Evolutionary conservation across 2,329 filamentous ascomycete species (phyloP), one percentile per base, ranked within the genome.

Genomic region (Trematosphaeria pertusa): DNA sequence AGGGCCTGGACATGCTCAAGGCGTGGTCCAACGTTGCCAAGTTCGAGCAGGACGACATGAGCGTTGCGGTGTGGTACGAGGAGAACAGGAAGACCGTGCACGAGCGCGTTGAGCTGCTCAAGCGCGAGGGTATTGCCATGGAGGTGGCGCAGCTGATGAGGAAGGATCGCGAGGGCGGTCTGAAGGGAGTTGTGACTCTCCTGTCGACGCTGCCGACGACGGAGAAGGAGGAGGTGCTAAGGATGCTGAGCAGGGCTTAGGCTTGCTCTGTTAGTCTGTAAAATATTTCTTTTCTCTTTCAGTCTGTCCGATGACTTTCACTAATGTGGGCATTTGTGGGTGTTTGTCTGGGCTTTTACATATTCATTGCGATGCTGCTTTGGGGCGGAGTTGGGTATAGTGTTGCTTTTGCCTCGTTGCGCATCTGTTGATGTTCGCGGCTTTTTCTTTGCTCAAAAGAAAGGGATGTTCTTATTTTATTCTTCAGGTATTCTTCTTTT

Each of bases 1-100:
- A 81, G 47, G 86, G 92, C 74, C 78, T 97, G 46, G 82, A 85
- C 64, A 84, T 87, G 53, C 83, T 99, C 36, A 84, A 87, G 73
- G 87, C 90, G 30, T 97, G 94, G 91, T 91, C 86, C 33, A 86
- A 82, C 37, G 80, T 97, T 48, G 76, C 85, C 33, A 82, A 89
- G 59, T 96, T 96, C 72, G 84, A 88, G 44, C 82, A 81, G 48
- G 85, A 90, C 54, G 94, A 99, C 72, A 84, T 84, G 61, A 87
- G 86, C 58, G 94, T 97, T 20, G 90, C 92, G 3, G 82, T 87
- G 62, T 99, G 94, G 94, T 97, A 97, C 71, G 94, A 99, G 80
- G 87, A 93, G 77, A 94, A 97, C 78, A 82, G 90, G 69, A 90
- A 93, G 80, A 77, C 78, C 31, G 85, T 99, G 39, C 82, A 88